Evolutionary conservation across 345 rosid genomes (phyloP), one percentile per base, ranked within the genome.

Genomic region (Ricinus communis): DNA sequence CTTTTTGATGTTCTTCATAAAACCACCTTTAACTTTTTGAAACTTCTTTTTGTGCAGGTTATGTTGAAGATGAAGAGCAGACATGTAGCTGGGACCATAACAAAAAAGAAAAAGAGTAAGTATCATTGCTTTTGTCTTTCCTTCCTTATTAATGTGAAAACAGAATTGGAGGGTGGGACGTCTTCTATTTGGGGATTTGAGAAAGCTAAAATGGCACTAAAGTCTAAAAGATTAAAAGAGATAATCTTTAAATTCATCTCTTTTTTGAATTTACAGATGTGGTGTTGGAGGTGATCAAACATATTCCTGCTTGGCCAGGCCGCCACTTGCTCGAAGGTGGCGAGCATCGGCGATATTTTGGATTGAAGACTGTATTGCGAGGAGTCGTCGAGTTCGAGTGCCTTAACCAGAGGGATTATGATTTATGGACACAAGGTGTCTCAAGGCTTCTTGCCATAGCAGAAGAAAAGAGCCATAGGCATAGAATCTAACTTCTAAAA

Each of bases 41-140:
- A 76, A 55, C 75, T 72, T 73, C 71, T 71, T 81, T 83, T 71
- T 67, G 65, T 83, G 75, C 75, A 94, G 99, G 99, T 95, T 71
- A 95, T 80, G 79, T 65, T 92, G 86, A 95, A 95, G 93, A 95
- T 87, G 97, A 95, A 95, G 96, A 95, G 99, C 60, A 95, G 72
- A 61, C 97, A 95, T 79, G 91, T 90, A 57, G 96, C 89, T 76
- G 92, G 97, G 87, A 89, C 99, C 82, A 77, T 92, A 73, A 92
- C 97, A 45, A 95, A 95, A 85, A 95, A 95, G 97, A 92, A 95
- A 80, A 95, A 95, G 89, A 89, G 99, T 92, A 71, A 84, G 92
- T 63, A 40, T 75, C 40, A 77, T 68, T 72, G 68, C 71, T 65
- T 68, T 71, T 82, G 85, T 85, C 90, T 81, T 78, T 72, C 82